Evolutionary conservation across 345 rosid genomes (phyloP), one percentile per base, ranked within the genome.

Genomic region (Euphorbia lathyris): DNA sequence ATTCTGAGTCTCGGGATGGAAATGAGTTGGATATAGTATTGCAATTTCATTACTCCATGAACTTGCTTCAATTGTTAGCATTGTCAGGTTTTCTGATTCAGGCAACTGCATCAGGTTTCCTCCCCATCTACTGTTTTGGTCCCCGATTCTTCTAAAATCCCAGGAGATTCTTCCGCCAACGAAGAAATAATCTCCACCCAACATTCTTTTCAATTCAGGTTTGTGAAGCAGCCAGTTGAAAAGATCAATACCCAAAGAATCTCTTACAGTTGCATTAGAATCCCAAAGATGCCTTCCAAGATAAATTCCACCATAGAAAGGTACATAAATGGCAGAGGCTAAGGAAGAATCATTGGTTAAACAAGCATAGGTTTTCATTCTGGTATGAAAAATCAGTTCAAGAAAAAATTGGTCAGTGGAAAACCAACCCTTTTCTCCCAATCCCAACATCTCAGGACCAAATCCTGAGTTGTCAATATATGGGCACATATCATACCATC

Each of bases 171-270:
- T 69, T 48, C 78, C 74, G 0, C 61, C 8, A 48, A 69, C 74
- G 17, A 75, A 69, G 66, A 75, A 75, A 56, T 69, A 74, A 59
- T 75, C 74, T 65, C 70, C 34, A 26, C 78, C 74, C 57, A 50
- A 34, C 74, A 75, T 29, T 32, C 20, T 69, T 22, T 53, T 47
- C 78, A 70, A 69, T 58, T 64, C 74, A 8, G 57, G 65, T 20
- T 55, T 43, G 1, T 56, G 7, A n/a, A 9, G 34, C 10, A 69
- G 9, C 78, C 78, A 75, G 25, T 25, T 63, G 27, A 64, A 64
- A 23, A 69, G 69, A 30, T 63, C 66, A 56, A 48, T n/a, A 25
- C 68, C 69, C 40, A 63, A 63, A 0, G 36, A 14, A 48, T 75
- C 78, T 34, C 78, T 68, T 2, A 17, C 5, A 0, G 64, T 5